These are phyloP conservation scores for Fusarium sp. DNA, from an alignment of 2,329 filamentous ascomycete species.

Conservation along the genomic window DNA sequence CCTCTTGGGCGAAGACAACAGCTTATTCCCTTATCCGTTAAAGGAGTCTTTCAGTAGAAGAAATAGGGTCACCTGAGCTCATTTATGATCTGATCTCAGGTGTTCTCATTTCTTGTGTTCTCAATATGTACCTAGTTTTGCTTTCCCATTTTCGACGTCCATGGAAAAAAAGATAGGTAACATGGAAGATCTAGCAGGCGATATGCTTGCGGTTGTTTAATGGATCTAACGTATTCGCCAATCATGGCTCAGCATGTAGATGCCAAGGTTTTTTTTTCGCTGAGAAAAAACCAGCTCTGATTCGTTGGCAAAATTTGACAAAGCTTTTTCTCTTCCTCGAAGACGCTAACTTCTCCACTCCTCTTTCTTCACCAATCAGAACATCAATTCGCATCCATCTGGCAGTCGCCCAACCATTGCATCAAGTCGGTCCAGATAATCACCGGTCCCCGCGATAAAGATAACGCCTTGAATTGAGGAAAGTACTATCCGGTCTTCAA, in stretches of 20 bases:
- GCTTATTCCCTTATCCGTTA: not conserved
- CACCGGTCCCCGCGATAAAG: slow-evolving; percentile 12
- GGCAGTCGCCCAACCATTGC: slow-evolving; percentile 7
- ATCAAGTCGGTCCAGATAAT: slow-evolving; percentile 14
- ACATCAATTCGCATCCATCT: not conserved
- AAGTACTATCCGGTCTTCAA: slow-evolving; percentile 2
- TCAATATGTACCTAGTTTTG: not conserved
- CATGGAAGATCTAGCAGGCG: not conserved
- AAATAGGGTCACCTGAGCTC: not conserved
- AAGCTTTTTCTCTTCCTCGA: not conserved
- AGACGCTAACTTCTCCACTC: not conserved
- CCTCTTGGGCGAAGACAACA: not conserved
- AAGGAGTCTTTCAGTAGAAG: not conserved
- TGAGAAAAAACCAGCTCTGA: not conserved
- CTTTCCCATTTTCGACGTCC: not conserved
- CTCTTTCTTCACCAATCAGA: not conserved
- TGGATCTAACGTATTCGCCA: not conserved
- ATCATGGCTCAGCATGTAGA: not conserved
- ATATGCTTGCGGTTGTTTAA: not conserved
- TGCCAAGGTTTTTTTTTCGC: not conserved
- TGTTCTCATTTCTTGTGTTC: not conserved
- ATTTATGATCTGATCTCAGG: not conserved
- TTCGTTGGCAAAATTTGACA: slow-evolving; percentile 3
- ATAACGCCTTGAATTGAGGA: not conserved
- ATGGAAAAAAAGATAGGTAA: not conserved